These are phyloP conservation scores for Penicillium lividum DNA, from an alignment of 495 filamentous ascomycete genomes.

Conservation along the genomic window DNA sequence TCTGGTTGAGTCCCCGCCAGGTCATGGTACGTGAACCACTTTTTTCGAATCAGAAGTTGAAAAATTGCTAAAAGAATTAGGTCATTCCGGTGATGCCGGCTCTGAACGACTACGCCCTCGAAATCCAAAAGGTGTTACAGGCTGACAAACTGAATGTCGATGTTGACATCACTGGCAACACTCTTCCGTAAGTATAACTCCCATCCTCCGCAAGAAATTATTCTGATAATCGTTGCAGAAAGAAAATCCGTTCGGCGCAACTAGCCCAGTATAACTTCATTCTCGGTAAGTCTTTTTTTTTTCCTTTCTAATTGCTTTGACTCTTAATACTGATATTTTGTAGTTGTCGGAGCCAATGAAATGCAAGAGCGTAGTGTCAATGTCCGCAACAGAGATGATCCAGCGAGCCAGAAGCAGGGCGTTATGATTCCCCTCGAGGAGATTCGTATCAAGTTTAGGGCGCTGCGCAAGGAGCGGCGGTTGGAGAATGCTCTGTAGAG, in stretches of 20 bases:
- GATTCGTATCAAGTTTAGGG: constrained; percentile 69
- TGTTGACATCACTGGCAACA: constrained; percentile 86
- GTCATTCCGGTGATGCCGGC: constrained; percentile 86
- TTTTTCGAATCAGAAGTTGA: no score
- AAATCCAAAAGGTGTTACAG: constrained; percentile 64
- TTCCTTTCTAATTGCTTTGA: neutral
- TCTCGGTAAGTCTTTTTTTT: constrained; percentile 38
- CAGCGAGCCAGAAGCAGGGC: constrained; percentile 73
- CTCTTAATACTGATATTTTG: neutral
- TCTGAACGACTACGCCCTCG: constrained; percentile 81
- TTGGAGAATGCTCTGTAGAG: constrained; percentile 52
- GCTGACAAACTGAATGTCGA: constrained; percentile 72
- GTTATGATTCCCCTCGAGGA: constrained; percentile 74
- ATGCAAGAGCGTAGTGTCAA: constrained; percentile 77
- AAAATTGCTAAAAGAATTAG: no score
- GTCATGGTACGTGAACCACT: constrained; percentile 52
- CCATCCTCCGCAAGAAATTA: no score
- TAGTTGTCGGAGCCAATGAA: constrained; percentile 83
- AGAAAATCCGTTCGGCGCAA: constrained; percentile 92
- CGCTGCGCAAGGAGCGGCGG: constrained; percentile 65
- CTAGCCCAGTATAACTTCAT: constrained; percentile 90
- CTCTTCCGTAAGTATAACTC: constrained; percentile 55
- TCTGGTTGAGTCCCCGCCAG: constrained; percentile 94
- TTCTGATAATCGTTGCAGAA: constrained; percentile 28
- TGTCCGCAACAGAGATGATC: constrained; percentile 87